Evolutionary conservation across 352 stramenopile species (phyloP).

Genomic region (Phytopythium chamaehyphon): DNA sequence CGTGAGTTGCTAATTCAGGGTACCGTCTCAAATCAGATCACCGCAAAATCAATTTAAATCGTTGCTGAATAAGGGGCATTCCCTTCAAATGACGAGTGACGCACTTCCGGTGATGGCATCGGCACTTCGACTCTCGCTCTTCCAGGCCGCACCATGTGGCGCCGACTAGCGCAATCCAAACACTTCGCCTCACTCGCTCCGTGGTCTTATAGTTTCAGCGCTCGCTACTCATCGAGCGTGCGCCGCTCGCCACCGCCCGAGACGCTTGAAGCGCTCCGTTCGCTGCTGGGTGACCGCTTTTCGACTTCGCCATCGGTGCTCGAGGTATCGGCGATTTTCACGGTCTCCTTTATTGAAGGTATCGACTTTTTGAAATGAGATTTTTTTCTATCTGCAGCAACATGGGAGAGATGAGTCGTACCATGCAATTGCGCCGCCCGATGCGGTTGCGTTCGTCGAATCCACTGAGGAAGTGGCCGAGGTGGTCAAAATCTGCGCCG

Average conservation of each 20-base stretch:
- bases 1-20: no score
- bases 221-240: conserved; percentile 4
- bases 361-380: no score
- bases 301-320: conserved; percentile 60
- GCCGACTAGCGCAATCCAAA: background rate
- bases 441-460: conserved; percentile 85
- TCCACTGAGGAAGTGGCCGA: conserved; percentile 86
- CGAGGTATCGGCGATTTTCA: conserved; percentile 38
- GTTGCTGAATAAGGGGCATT: conserved; percentile 10
- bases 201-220: no score
- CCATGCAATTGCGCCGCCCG: conserved; percentile 78
- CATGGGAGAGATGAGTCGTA: conserved; percentile 92
- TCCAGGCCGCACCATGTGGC: background rate
- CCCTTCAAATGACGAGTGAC: no score
- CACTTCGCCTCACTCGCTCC: background rate
- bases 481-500: conserved; percentile 89
- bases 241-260: conserved; percentile 23
- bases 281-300: conserved; percentile 68
- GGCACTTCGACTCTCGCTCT: no score
- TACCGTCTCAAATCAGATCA: no score
- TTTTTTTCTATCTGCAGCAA: conserved; percentile 34
- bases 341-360: no score
- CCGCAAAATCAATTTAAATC: no score
- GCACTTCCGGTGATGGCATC: no score
- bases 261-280: conserved; percentile 45